Conservation (phyloP, 371 early-diverging fungal species). For the Amoeboaphelidium protococcarum region DNA sequence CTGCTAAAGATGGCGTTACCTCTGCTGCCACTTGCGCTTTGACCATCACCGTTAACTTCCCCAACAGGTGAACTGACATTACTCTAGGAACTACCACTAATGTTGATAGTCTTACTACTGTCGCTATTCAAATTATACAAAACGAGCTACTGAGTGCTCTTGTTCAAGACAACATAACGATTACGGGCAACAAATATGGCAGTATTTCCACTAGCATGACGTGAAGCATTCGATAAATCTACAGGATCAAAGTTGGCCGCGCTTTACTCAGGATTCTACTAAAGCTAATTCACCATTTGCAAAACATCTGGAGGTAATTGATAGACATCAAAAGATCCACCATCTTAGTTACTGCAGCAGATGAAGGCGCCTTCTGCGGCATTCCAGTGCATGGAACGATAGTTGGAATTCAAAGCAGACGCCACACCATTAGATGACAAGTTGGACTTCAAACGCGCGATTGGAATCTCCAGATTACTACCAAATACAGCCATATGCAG, state of each 20-base stretch:
- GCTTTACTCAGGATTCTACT: conserved; percentile 26
- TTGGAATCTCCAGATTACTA: conserved; percentile 37
- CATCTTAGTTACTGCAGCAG: conserved; percentile 47
- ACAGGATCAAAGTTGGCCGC: too few relatives aligned
- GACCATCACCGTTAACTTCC: too few relatives aligned
- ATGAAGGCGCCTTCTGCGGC: conserved; percentile 70
- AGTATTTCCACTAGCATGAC: conserved; percentile 34
- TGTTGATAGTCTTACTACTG: background rate
- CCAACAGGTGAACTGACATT: too few relatives aligned
- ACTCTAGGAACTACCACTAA: too few relatives aligned
- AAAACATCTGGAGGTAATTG: conserved; percentile 38
- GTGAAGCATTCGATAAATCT: too few relatives aligned
- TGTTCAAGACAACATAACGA: conserved; percentile 77
- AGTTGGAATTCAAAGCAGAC: conserved; percentile 7
- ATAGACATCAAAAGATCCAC: conserved; percentile 64
- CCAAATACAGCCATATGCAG: conserved; percentile 51
- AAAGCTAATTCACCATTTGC: conserved; percentile 26
- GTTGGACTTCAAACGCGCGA: conserved; percentile 38
- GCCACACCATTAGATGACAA: background rate
- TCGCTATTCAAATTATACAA: background rate
- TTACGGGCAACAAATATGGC: conserved; percentile 83
- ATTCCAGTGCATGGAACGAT: conserved; percentile 61
- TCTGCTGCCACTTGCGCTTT: too few relatives aligned
- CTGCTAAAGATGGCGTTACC: background rate
- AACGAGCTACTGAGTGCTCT: conserved; percentile 16